phyloP scores from a whole-genome alignment of 805 yeast genomes.

The Candida jianshihensis region DNA sequence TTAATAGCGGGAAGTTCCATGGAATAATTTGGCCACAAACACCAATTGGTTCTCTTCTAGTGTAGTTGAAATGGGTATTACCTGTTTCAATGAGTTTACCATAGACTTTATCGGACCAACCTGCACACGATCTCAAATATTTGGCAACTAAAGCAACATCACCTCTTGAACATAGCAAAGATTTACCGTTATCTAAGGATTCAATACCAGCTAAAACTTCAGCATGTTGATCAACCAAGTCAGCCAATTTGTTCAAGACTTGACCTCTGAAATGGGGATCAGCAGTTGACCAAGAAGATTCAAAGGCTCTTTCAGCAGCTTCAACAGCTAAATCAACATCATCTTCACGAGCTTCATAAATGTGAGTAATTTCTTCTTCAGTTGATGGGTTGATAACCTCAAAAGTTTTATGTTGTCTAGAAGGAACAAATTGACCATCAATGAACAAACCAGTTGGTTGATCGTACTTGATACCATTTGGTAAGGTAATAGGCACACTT shows the following conservation, averaged over 20 bases:
- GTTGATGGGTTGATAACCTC: conserved; percentile 62
- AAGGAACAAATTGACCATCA: conserved; percentile 61
- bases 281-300: conserved; percentile 60
- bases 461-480: conserved; percentile 62
- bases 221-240: conserved; percentile 61
- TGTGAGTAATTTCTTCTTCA: conserved; percentile 60
- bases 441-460: conserved; percentile 80
- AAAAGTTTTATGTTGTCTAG: conserved; percentile 53
- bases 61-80: conserved; percentile 62
- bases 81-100: conserved; percentile 78
- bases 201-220: conserved; percentile 76
- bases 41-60: conserved; percentile 86
- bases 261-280: conserved; percentile 65
- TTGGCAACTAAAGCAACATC: conserved; percentile 67
- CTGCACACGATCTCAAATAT: conserved; percentile 79
- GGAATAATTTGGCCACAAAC: conserved; percentile 95
- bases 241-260: conserved; percentile 66
- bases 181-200: conserved; percentile 85
- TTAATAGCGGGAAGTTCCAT: conserved; percentile 93
- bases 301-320: conserved; percentile 74
- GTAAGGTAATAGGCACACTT: conserved; percentile 46
- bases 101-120: conserved; percentile 82
- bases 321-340: conserved; percentile 79
- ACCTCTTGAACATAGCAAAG: conserved; percentile 60
- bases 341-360: conserved; percentile 68